Percentiles rank a stretch among this genome's conserved stretches.
These are phyloP conservation scores for Penicillium antarcticum DNA, from an alignment of 495 filamentous ascomycete species.

Conservation along the genomic window DNA sequence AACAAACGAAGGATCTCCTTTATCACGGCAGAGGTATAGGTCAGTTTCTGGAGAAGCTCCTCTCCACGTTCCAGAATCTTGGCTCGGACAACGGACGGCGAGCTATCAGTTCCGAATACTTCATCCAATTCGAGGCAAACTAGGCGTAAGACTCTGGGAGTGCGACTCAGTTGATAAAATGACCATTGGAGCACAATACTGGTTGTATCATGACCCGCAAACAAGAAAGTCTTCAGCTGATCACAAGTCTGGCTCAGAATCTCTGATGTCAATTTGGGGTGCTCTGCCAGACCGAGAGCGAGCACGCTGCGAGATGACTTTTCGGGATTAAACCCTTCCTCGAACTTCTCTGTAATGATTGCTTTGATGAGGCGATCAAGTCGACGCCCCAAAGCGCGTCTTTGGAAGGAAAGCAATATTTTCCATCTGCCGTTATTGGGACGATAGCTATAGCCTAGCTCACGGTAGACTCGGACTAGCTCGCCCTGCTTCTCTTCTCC, in stretches of 20 bases:
- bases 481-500: not conserved
- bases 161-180: slow-evolving; percentile 47
- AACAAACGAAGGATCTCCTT: slow-evolving; percentile 47
- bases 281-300: not conserved
- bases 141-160: slow-evolving; percentile 34
- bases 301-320: not conserved
- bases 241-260: slow-evolving; percentile 12
- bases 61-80: slow-evolving; percentile 1
- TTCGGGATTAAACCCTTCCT: not conserved
- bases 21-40: slow-evolving; percentile 45
- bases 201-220: slow-evolving; percentile 37
- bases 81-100: not conserved
- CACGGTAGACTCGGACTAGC: not conserved
- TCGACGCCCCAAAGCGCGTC: not conserved
- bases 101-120: not conserved
- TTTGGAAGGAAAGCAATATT: not conserved
- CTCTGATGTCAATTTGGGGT: not conserved
- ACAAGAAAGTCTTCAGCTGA: slow-evolving; percentile 29
- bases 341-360: not conserved
- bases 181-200: slow-evolving; percentile 34
- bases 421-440: slow-evolving; percentile 8
- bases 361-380: not conserved
- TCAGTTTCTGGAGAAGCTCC: slow-evolving; percentile 31
- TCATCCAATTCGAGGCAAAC: slow-evolving; percentile 45
- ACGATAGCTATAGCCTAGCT: slow-evolving; percentile 10